Evolutionary conservation across 257 asterid species (phyloP).

Genomic region (Scutellaria galericulata): DNA sequence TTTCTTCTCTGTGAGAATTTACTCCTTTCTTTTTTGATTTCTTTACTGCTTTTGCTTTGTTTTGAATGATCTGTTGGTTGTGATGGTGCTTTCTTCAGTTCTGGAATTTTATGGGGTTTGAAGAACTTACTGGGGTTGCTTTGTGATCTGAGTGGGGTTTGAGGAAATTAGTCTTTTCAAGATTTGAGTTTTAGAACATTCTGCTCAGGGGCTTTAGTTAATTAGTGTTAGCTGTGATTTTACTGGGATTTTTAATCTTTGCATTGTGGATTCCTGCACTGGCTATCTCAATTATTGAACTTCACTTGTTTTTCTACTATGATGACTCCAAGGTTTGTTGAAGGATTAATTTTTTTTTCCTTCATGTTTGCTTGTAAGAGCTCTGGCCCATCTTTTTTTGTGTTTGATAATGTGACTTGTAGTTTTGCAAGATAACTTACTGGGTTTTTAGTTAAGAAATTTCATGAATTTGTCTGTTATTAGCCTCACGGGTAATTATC

Average conservation of each 20-base stretch:
- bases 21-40: slow-evolving; percentile 3
- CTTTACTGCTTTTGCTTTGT: slow-evolving; percentile 23
- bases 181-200: slow-evolving; percentile 7
- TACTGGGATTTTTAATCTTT: background rate
- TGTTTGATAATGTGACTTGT: slow-evolving; percentile 29
- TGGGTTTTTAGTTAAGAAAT: slow-evolving; percentile 40
- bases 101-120: slow-evolving; percentile 4
- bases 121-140: slow-evolving; percentile 25
- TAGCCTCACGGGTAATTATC: slow-evolving; percentile 20
- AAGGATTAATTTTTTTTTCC: background rate
- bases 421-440: slow-evolving; percentile 9
- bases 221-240: slow-evolving; percentile 17
- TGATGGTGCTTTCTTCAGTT: slow-evolving; percentile 25
- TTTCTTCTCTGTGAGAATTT: slow-evolving; percentile 59
- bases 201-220: slow-evolving; percentile 19
- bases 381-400: background rate
- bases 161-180: slow-evolving; percentile 11
- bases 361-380: background rate
- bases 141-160: slow-evolving; percentile 34
- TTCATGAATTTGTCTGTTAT: slow-evolving; percentile 5
- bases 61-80: slow-evolving; percentile 37
- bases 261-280: slow-evolving; percentile 35
- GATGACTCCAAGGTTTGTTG: slow-evolving; percentile 17
- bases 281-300: slow-evolving; percentile 22
- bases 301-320: slow-evolving; percentile 11